These are phyloP conservation scores for Speleostelium caveatum DNA, from an alignment of 78 protist species.

Conservation along the genomic window DNA sequence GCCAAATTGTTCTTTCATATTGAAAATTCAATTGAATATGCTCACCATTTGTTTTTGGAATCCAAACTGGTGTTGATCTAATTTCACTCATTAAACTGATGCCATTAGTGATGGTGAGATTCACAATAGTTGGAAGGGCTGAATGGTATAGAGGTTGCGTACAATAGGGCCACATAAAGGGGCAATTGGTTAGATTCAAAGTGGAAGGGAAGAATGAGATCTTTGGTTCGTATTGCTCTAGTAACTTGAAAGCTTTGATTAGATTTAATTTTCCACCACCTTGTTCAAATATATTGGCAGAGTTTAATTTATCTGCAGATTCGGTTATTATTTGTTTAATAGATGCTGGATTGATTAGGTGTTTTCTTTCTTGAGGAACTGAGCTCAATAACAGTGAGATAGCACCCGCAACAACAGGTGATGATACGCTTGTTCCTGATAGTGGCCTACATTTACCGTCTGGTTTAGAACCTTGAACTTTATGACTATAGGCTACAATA, in stretches of 20 bases:
- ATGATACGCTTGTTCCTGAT: conserved; percentile 94
- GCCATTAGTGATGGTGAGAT: conserved; percentile 91
- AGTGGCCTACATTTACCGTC: conserved; percentile 81
- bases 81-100: conserved; percentile 69
- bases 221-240: conserved; percentile 74
- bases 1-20: conserved; percentile 83
- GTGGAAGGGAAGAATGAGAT: conserved; percentile 59
- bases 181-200: conserved; percentile 89
- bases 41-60: conserved; percentile 55
- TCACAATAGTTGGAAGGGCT: conserved; percentile 85
- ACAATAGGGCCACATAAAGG: conserved; percentile 96
- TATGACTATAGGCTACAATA: conserved; percentile 85
- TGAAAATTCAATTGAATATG: conserved; percentile 34
- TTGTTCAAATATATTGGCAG: conserved; percentile 88
- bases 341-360: conserved; percentile 81
- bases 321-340: conserved; percentile 87
- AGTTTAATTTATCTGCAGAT: conserved; percentile 41
- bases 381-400: conserved; percentile 23
- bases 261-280: conserved; percentile 87
- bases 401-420: conserved; percentile 97
- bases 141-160: conserved; percentile 87
- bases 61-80: conserved; percentile 20
- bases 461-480: conserved; percentile 39
- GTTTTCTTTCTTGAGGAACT: background rate
- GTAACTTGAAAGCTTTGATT: conserved; percentile 11